A percentile compares a stretch with the other conserved stretches of the same genome.
These are phyloP conservation scores for Sclerotiophoma versabilis DNA, from an alignment of 2,329 filamentous ascomycete species.

Conservation along the genomic window DNA sequence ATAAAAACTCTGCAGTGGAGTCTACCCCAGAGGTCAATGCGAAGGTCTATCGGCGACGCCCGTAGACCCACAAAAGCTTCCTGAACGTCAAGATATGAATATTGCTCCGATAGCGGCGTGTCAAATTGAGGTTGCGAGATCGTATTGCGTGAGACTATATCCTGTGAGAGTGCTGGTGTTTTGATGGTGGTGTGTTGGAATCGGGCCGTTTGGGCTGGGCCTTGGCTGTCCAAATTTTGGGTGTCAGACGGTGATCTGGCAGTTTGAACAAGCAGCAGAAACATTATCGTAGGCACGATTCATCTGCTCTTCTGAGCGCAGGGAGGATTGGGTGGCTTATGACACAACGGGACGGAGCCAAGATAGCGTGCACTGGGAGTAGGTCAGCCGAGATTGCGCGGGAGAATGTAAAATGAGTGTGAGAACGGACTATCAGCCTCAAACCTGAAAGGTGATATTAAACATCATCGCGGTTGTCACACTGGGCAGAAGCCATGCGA, in stretches of 20 bases:
- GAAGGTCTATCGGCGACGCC: conserved; percentile 1
- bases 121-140: not conserved
- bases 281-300: too few relatives aligned
- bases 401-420: not conserved
- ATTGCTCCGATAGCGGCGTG: conserved; percentile 4
- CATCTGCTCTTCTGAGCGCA: not conserved
- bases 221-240: not conserved
- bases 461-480: too few relatives aligned
- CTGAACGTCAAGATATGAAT: not conserved
- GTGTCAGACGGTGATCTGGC: not conserved
- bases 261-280: not conserved
- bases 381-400: not conserved
- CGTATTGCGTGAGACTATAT: not conserved
- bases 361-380: not conserved
- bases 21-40: conserved; percentile 15
- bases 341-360: not conserved
- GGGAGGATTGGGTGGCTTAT: too few relatives aligned
- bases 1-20: conserved; percentile 17
- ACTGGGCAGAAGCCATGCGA: too few relatives aligned
- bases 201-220: not conserved
- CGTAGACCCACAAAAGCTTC: conserved; percentile 7
- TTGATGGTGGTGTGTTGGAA: not conserved
- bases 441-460: too few relatives aligned
- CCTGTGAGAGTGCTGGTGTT: not conserved
- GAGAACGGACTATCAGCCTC: not conserved